Conservation (phyloP, 768 basidiomycete genomes). For the Leccinum rimulosum region DNA sequence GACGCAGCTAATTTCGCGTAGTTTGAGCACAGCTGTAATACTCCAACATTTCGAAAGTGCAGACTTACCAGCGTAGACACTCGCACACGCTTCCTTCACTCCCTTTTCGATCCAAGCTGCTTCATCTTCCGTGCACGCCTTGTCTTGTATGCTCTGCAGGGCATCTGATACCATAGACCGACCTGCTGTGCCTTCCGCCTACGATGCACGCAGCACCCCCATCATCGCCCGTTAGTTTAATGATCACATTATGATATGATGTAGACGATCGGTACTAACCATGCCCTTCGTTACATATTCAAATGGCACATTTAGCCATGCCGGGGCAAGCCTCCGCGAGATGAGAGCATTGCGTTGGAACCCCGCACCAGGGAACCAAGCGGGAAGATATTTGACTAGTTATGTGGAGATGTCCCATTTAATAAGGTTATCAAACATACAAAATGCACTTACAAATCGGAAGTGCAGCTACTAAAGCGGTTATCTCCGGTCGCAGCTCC, state of each 20-base stretch:
- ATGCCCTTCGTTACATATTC: constrained; percentile 21
- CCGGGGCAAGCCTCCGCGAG: constrained; percentile 2
- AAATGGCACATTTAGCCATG: constrained; percentile 22
- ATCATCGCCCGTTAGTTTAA: neutral
- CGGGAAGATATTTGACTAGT: constrained; percentile 18
- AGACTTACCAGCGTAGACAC: constrained; percentile 16
- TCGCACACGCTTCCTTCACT: constrained; percentile 25
- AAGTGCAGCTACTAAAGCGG: constrained; percentile 12
- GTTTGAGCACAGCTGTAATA: constrained; percentile 6
- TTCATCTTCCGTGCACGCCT: constrained; percentile 7
- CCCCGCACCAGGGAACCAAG: constrained; percentile 23
- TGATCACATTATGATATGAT: neutral
- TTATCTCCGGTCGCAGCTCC: constrained; percentile 18
- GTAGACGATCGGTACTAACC: constrained; percentile 12
- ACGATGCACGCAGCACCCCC: neutral
- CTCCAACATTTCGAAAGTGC: neutral
- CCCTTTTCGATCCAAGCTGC: constrained; percentile 13
- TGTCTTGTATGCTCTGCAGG: constrained; percentile 11
- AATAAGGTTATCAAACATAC: neutral
- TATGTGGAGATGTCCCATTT: neutral
- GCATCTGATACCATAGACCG: constrained; percentile 27
- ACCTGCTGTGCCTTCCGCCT: constrained; percentile 22
- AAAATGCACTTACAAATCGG: constrained; percentile 16
- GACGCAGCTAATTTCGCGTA: constrained; percentile 18
- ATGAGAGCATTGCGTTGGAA: constrained; percentile 18